Evolutionary conservation across 2,329 filamentous ascomycete genomes (phyloP).

Genomic region (Trichoderma atrobrunneum): DNA sequence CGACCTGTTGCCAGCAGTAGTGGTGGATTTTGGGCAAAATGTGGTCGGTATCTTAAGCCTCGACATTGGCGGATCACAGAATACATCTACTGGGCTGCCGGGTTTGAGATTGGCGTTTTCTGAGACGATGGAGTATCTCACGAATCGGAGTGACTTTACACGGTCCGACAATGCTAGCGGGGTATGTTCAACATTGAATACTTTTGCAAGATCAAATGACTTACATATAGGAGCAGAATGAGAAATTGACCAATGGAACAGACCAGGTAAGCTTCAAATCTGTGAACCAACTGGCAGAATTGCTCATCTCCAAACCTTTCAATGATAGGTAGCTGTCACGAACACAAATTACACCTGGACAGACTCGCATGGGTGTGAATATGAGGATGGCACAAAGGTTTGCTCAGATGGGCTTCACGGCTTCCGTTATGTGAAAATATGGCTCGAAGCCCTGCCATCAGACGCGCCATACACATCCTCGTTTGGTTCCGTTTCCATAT

Average conservation of each 20-base stretch:
- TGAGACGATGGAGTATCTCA: constrained; percentile 45
- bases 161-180: constrained; percentile 40
- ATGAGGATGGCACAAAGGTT: constrained; percentile 40
- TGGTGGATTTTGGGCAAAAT: constrained; percentile 51
- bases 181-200: constrained; percentile 34
- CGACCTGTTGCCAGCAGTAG: constrained; percentile 30
- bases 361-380: constrained; percentile 43
- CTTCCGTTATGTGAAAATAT: constrained; percentile 51
- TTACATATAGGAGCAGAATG: neutral
- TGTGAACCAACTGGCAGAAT: neutral
- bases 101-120: constrained; percentile 49
- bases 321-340: constrained; percentile 35
- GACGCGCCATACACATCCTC: constrained; percentile 46
- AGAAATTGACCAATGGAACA: constrained; percentile 9
- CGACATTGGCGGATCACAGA: constrained; percentile 28
- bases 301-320: neutral
- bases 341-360: constrained; percentile 44
- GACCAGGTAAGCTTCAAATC: neutral
- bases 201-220: neutral
- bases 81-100: constrained; percentile 29
- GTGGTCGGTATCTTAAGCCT: constrained; percentile 42
- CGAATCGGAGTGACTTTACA: constrained; percentile 46
- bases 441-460: constrained; percentile 41
- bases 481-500: constrained; percentile 43
- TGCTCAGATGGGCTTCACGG: constrained; percentile 53